These are phyloP conservation scores for Amaranthus cruentus DNA, from an alignment of 148 eudicot genomes.

Conservation along the genomic window DNA sequence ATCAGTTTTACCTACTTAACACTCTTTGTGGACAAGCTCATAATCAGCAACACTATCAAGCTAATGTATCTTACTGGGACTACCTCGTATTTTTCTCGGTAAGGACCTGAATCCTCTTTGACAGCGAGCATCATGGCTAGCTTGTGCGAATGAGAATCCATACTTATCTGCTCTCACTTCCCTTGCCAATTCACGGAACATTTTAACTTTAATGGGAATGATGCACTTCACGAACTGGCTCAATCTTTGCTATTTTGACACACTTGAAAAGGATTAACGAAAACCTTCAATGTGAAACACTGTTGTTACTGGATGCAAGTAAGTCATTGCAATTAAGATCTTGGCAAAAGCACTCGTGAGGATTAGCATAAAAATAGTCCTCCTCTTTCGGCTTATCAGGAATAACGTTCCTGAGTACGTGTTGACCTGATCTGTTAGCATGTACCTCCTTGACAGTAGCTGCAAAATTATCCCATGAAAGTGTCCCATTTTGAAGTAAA, in stretches of 20 bases:
- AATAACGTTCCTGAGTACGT: slow-evolving; percentile 47
- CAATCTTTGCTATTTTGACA: neutral
- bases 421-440: slow-evolving; percentile 68
- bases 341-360: slow-evolving; percentile 80
- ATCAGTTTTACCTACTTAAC: slow-evolving; percentile 9
- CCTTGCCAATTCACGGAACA: neutral
- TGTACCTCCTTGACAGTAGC: slow-evolving; percentile 46
- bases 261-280: neutral
- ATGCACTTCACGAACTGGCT: neutral
- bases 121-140: neutral
- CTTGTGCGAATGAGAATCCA: neutral
- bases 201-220: neutral
- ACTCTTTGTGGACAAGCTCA: neutral
- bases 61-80: slow-evolving; percentile 2
- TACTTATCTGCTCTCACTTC: neutral
- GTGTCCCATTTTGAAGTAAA: slow-evolving; percentile 68
- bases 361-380: slow-evolving; percentile 90
- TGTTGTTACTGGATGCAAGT: slow-evolving; percentile 22
- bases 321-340: slow-evolving; percentile 45
- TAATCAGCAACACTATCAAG: neutral
- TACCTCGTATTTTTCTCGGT: neutral
- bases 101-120: no score
- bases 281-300: slow-evolving; percentile 21
- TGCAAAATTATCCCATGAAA: slow-evolving; percentile 66
- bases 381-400: slow-evolving; percentile 92